Conservation (phyloP, 139 green algal genomes). For the Chloropicon primus region DNA sequence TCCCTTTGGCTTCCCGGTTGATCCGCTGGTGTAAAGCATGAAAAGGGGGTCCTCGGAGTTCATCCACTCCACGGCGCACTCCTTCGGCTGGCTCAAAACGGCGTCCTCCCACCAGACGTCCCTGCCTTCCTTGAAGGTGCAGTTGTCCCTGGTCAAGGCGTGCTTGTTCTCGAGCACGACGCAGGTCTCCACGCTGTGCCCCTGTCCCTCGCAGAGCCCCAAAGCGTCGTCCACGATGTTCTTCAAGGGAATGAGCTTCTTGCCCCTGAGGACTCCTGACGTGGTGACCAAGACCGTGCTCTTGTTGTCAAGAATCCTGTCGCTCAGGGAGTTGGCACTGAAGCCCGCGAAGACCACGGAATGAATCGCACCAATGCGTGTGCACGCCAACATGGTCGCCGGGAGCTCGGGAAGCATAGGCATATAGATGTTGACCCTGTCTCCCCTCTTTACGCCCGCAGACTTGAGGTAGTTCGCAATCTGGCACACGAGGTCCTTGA, state of each 20-base stretch:
- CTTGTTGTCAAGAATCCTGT: slow-evolving; percentile 48
- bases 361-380: slow-evolving; percentile 86
- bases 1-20: slow-evolving; percentile 91
- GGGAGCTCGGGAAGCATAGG: slow-evolving; percentile 65
- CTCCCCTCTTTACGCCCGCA: slow-evolving; percentile 57
- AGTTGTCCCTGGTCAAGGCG: slow-evolving; percentile 30
- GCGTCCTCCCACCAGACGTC: slow-evolving; percentile 79
- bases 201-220: background rate
- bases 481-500: slow-evolving; percentile 41
- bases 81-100: slow-evolving; percentile 30
- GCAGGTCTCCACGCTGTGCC: slow-evolving; percentile 15
- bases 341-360: slow-evolving; percentile 94
- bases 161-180: slow-evolving; percentile 63
- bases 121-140: slow-evolving; percentile 28
- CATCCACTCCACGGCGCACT: slow-evolving; percentile 73
- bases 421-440: slow-evolving; percentile 88
- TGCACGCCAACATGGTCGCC: slow-evolving; percentile 13
- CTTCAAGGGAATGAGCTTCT: slow-evolving; percentile 79
- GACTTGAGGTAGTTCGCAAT: slow-evolving; percentile 77
- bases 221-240: slow-evolving; percentile 59
- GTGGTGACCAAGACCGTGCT: slow-evolving; percentile 46
- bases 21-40: slow-evolving; percentile 43
- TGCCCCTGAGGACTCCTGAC: slow-evolving; percentile 56
- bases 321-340: slow-evolving; percentile 67
- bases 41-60: slow-evolving; percentile 82